phyloP scores from a whole-genome alignment of 2,329 filamentous ascomycete genomes.

The Alternaria consortialis region DNA sequence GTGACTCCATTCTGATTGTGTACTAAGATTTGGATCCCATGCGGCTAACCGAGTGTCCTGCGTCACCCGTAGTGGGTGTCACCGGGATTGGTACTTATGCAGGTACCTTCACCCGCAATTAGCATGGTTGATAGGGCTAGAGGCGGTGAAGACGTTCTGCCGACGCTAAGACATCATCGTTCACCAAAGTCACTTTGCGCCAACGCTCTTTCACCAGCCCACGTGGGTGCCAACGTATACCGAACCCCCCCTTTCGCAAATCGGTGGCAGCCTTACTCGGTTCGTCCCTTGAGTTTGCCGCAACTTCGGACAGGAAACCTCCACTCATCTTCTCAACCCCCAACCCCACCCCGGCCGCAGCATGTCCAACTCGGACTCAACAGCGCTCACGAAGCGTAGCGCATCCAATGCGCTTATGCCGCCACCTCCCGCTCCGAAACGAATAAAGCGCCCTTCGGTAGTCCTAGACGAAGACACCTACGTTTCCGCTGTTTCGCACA shows the following conservation, averaged over 20 bases:
- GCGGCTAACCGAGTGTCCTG: background rate
- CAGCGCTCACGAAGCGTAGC: conserved; percentile 72
- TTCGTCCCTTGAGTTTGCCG: background rate
- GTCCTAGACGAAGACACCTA: conserved; percentile 95
- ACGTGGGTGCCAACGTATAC: conserved; percentile 3
- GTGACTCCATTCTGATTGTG: background rate
- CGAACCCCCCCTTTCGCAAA: background rate
- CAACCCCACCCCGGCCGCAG: background rate
- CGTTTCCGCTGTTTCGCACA: conserved; percentile 86
- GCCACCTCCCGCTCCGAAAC: conserved; percentile 82
- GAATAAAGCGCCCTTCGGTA: conserved; percentile 88
- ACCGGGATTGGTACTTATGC: conserved; percentile 1
- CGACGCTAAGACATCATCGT: conserved; percentile 26
- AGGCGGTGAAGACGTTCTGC: conserved; percentile 40
- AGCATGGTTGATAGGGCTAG: conserved; percentile 37
- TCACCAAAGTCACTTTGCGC: conserved; percentile 23
- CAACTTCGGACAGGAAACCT: background rate
- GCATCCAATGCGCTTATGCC: conserved; percentile 80
- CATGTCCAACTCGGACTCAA: conserved; percentile 55
- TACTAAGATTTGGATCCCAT: background rate
- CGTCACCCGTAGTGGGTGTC: background rate
- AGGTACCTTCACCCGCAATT: conserved; percentile 12
- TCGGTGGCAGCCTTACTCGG: background rate
- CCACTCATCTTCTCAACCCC: background rate
- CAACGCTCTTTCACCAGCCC: conserved; percentile 10